Percentiles rank a stretch among this genome's conserved stretches.
These are phyloP conservation scores for Oryza meyeriana DNA, from an alignment of 176 grass and related monocot species.

Conservation along the genomic window DNA sequence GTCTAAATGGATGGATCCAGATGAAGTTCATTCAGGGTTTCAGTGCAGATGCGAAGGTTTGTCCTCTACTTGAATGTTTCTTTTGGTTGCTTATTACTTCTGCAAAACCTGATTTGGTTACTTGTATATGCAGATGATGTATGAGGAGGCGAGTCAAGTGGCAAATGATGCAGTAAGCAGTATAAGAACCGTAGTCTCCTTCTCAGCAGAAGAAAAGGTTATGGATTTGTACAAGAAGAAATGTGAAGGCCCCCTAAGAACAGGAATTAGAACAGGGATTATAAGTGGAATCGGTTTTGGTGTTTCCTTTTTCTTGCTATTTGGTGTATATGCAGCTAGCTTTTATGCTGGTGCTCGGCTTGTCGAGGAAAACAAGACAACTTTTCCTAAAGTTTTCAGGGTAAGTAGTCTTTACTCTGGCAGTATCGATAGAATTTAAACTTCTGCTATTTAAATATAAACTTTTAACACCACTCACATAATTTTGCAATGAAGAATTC, in stretches of 20 bases:
- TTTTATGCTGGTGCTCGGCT: slow-evolving; percentile 95
- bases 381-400: slow-evolving; percentile 91
- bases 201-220: slow-evolving; percentile 84
- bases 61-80: not conserved
- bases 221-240: slow-evolving; percentile 90
- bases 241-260: slow-evolving; percentile 69
- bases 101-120: slow-evolving; percentile 19
- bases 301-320: slow-evolving; percentile 93
- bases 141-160: slow-evolving; percentile 91
- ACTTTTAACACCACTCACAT: not conserved
- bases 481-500: slow-evolving; percentile 4
- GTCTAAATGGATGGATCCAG: slow-evolving; percentile 86
- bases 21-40: slow-evolving; percentile 91
- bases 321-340: slow-evolving; percentile 84
- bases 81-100: slow-evolving; percentile 15
- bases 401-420: slow-evolving; percentile 27
- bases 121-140: slow-evolving; percentile 70
- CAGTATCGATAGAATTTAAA: not conserved
- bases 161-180: slow-evolving; percentile 90
- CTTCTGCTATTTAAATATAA: not conserved
- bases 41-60: slow-evolving; percentile 88
- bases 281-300: slow-evolving; percentile 90
- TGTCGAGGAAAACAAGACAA: slow-evolving; percentile 73
- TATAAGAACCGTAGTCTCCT: slow-evolving; percentile 88
- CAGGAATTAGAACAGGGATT: slow-evolving; percentile 79